Evolutionary conservation across 306 rosid species (phyloP).

Genomic region (Psophocarpus tetragonolobus): DNA sequence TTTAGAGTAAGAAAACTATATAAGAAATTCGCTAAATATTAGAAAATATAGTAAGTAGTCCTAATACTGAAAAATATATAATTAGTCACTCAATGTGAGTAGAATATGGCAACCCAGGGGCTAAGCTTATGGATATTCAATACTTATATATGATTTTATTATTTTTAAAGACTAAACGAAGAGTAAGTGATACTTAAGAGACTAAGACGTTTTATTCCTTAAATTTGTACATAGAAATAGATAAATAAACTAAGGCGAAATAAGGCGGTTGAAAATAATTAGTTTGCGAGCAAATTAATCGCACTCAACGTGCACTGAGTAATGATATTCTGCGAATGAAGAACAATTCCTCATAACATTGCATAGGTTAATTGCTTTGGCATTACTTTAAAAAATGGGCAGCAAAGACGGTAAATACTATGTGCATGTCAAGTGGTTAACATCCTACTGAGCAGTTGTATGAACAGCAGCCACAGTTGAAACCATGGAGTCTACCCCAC

Average conservation of each 20-base stretch:
- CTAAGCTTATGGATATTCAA: too few relatives aligned
- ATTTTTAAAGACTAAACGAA: too few relatives aligned
- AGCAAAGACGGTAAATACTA: background rate
- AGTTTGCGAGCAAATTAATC: background rate
- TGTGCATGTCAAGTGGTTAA: background rate
- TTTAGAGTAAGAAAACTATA: too few relatives aligned
- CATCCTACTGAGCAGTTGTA: slow-evolving; percentile 28
- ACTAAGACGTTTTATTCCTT: too few relatives aligned
- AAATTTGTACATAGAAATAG: too few relatives aligned
- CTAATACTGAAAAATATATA: too few relatives aligned
- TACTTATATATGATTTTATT: too few relatives aligned
- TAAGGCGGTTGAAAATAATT: background rate
- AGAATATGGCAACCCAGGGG: too few relatives aligned
- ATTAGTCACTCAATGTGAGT: too few relatives aligned
- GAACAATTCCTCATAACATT: background rate
- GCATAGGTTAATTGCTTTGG: background rate
- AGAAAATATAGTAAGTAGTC: too few relatives aligned
- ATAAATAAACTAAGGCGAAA: background rate
- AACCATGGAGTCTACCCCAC: slow-evolving; percentile 70
- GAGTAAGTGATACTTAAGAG: too few relatives aligned
- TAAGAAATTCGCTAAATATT: too few relatives aligned
- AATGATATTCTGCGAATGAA: background rate
- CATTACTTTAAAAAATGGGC: background rate
- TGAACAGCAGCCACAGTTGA: slow-evolving; percentile 45
- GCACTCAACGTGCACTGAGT: background rate